Conservation (phyloP, 2,329 filamentous ascomycete genomes). For the Sordariomycetes sp. region DNA sequence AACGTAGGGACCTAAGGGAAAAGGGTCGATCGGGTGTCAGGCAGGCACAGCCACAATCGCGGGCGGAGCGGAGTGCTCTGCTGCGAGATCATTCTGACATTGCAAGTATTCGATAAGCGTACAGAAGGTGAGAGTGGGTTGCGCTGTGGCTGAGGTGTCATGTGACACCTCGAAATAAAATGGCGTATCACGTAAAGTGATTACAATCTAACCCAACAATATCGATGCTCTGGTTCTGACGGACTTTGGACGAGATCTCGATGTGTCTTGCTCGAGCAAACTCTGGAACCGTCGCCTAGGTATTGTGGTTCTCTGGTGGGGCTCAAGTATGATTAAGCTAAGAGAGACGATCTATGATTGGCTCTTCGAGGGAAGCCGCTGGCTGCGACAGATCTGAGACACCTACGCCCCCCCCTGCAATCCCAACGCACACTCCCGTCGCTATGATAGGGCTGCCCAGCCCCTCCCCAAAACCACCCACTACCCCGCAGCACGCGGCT, state of each 20-base stretch:
- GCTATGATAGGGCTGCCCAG: neutral
- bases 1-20: neutral
- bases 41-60: neutral
- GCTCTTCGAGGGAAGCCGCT: neutral
- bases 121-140: neutral
- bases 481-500: neutral
- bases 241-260: neutral
- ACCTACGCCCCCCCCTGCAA: slow-evolving; percentile 3
- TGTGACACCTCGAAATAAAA: neutral
- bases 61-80: neutral
- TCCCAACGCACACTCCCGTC: neutral
- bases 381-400: slow-evolving; percentile 5
- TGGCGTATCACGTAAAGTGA: neutral
- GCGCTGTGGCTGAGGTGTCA: neutral
- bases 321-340: neutral
- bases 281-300: neutral
- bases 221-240: neutral
- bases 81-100: slow-evolving; percentile 1
- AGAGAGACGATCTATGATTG: neutral
- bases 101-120: slow-evolving; percentile 1
- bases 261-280: neutral
- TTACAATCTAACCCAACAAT: neutral
- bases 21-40: neutral
- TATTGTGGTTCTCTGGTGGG: neutral
- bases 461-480: neutral